Conservation (phyloP, 306 rosid genomes). For the Quercus parvula region DNA sequence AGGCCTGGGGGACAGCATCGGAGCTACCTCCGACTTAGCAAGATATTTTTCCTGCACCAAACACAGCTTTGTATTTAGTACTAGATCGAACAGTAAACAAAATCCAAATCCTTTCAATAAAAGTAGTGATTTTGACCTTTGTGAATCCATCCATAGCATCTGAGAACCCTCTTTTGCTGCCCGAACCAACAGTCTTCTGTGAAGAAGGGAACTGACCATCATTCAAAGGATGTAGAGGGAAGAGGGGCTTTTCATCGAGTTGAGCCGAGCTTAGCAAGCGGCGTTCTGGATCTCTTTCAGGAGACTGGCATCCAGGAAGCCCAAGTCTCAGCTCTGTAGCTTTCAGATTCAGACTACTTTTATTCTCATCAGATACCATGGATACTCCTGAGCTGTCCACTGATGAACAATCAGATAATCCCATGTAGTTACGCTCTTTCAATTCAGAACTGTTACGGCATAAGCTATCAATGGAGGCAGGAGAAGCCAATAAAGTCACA, state of each 20-base stretch:
- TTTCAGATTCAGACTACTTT: constrained; percentile 57
- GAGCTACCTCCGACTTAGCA: constrained; percentile 39
- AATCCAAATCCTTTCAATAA: background rate
- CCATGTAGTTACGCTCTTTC: constrained; percentile 77
- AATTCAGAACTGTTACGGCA: constrained; percentile 38
- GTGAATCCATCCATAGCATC: constrained; percentile 74
- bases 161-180: constrained; percentile 79
- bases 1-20: constrained; percentile 51
- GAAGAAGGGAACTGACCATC: constrained; percentile 49
- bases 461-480: constrained; percentile 46
- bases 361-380: constrained; percentile 37
- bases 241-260: constrained; percentile 57
- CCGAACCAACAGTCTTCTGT: constrained; percentile 53
- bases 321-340: constrained; percentile 88
- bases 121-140: constrained; percentile 48
- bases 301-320: constrained; percentile 81
- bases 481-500: constrained; percentile 58
- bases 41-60: constrained; percentile 58
- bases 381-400: constrained; percentile 61
- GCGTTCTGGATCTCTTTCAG: constrained; percentile 51
- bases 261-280: constrained; percentile 50
- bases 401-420: constrained; percentile 71
- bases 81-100: background rate
- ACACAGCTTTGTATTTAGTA: constrained; percentile 11
- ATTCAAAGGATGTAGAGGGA: constrained; percentile 49